Conservation (phyloP, 2,329 filamentous ascomycete species). For the Diplodia corticola region DNA sequence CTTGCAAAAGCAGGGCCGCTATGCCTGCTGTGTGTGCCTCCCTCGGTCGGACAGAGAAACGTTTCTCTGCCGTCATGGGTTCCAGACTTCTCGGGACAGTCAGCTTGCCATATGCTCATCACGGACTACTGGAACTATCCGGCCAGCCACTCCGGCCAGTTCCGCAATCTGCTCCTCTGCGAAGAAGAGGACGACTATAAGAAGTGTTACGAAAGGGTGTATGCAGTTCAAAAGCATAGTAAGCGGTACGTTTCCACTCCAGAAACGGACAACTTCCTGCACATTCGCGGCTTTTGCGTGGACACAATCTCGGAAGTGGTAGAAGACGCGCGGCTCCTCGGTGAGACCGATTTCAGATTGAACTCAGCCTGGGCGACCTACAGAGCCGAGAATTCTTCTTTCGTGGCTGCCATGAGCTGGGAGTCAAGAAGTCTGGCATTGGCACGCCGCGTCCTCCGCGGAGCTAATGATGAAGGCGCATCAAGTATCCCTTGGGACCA, state of each 20-base stretch:
- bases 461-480: neutral
- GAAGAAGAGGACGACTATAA: neutral
- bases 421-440: neutral
- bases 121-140: fast-evolving
- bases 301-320: neutral
- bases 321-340: neutral
- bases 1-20: neutral
- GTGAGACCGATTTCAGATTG: neutral
- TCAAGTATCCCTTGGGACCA: neutral
- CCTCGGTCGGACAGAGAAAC: neutral
- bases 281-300: neutral
- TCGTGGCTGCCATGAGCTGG: neutral
- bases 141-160: fast-evolving
- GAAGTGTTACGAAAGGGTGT: fast-evolving
- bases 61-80: neutral
- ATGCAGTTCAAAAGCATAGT: neutral
- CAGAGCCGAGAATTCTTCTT: neutral
- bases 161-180: fast-evolving
- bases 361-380: fast-evolving
- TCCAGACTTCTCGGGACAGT: neutral
- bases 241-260: fast-evolving
- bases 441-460: neutral
- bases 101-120: neutral
- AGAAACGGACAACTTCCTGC: neutral
- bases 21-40: neutral